Evolutionary conservation across 2,329 filamentous ascomycete genomes (phyloP), one percentile per base, ranked within the genome.

Genomic region (Aspergillus ibericus): DNA sequence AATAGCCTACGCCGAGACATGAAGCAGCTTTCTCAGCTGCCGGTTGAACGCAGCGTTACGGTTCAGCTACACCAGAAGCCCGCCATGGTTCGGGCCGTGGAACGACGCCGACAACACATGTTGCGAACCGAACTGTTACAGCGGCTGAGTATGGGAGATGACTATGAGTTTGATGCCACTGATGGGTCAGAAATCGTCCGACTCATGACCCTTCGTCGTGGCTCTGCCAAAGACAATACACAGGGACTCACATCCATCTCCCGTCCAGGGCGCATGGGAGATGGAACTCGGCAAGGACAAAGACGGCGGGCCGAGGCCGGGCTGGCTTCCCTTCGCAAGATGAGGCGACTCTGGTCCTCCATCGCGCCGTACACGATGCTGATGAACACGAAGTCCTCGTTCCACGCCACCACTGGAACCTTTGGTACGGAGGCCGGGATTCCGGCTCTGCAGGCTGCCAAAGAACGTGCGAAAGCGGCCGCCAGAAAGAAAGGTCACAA

Each of bases 361-460:
- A 63, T 71, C 40, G 65, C 63, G 2, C 65, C 68, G 4, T 68
- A 71, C 60, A 64, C 70, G 10, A 75, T 76, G 66, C 55, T 79
- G 20, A 76, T 78, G 69, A 72, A 69, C 47, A 70, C 77, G 16
- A 62, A 60, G 13, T 76, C 78, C 49, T 55, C 59, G 1, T 81
- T 80, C 62, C 70, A 80, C 58, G 29, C 65, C 8, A 58, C 61
- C 3, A 78, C 67, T 32, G 79, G 80, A 4, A 82, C 80, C 0
- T 82, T 81, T 63, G 77, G 75, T 2, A 82, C 80, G 0, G 68
- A 76, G n/a, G 72, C 72, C 53, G 64, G 64, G 22, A 50, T 68
- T n/a, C 57, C 61, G 59, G 59, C 62, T 32, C 36, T 59, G 32
- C 53, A 50, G 32, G 62, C 47, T 34, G 44, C 53, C n/a, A 40